Evolutionary conservation across 306 rosid species (phyloP).

Genomic region (Psophocarpus tetragonolobus): DNA sequence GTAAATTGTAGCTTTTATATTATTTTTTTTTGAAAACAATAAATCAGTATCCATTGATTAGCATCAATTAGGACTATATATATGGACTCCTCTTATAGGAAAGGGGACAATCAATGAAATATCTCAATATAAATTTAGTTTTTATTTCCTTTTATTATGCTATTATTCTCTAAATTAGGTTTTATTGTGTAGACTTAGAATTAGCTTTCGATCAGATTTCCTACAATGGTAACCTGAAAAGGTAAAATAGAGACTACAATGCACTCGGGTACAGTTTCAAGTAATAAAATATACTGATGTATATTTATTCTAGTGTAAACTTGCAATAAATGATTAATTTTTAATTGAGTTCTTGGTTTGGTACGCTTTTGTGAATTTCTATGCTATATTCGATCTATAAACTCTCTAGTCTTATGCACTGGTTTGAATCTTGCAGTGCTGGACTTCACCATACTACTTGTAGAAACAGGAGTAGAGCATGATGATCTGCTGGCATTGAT

Average conservation of each 20-base stretch:
- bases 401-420: constrained; percentile 34
- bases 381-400: background rate
- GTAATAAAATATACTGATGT: constrained; percentile 9
- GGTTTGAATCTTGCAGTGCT: constrained; percentile 68
- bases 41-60: too few relatives aligned
- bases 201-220: too few relatives aligned
- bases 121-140: too few relatives aligned
- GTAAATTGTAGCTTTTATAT: too few relatives aligned
- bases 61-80: too few relatives aligned
- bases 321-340: constrained; percentile 4
- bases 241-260: background rate
- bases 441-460: constrained; percentile 81
- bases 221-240: background rate
- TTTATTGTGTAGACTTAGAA: too few relatives aligned
- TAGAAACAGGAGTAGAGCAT: constrained; percentile 82
- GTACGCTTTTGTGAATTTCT: constrained; percentile 23
- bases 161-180: too few relatives aligned
- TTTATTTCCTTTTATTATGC: too few relatives aligned
- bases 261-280: background rate
- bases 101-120: too few relatives aligned
- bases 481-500: constrained; percentile 75
- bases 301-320: background rate
- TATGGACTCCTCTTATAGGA: too few relatives aligned
- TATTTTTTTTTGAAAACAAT: too few relatives aligned
- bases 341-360: constrained; percentile 9